Conservation (phyloP, 106 monocot species). For the Narthecium ossifragum region DNA sequence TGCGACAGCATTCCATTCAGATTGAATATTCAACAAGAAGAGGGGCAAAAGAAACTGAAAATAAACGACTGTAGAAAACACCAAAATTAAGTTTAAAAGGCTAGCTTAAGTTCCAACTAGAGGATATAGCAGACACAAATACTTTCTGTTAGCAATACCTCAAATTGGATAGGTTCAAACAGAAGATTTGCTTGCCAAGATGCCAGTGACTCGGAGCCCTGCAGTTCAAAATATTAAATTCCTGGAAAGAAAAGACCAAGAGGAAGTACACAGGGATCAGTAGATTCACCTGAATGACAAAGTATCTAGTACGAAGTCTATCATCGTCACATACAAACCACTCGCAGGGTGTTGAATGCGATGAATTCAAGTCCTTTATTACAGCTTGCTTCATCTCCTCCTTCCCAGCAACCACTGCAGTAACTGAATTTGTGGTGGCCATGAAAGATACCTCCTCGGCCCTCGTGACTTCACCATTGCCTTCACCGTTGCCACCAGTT, state of each 20-base stretch:
- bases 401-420: slow-evolving; percentile 69
- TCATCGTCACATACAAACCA: slow-evolving; percentile 94
- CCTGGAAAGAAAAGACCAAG: not conserved
- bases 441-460: slow-evolving; percentile 54
- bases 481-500: not conserved
- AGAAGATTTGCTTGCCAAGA: slow-evolving; percentile 97
- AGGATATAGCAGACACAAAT: no score
- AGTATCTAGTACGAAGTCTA: slow-evolving; percentile 54
- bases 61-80: no score
- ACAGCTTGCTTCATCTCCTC: slow-evolving; percentile 64
- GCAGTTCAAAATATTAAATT: slow-evolving; percentile 6
- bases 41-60: no score
- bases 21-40: no score
- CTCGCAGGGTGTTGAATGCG: slow-evolving; percentile 54
- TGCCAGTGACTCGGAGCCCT: slow-evolving; percentile 86
- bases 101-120: no score
- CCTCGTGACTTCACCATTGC: not conserved
- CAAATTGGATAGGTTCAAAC: slow-evolving; percentile 85
- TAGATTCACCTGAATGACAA: slow-evolving; percentile 72
- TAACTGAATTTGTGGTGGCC: slow-evolving; percentile 67
- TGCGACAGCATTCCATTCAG: no score
- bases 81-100: no score
- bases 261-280: not conserved
- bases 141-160: no score
- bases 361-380: slow-evolving; percentile 64